phyloP scores from a whole-genome alignment of 1,284 basidiomycete species.

The Cystobasidium sp. region DNA sequence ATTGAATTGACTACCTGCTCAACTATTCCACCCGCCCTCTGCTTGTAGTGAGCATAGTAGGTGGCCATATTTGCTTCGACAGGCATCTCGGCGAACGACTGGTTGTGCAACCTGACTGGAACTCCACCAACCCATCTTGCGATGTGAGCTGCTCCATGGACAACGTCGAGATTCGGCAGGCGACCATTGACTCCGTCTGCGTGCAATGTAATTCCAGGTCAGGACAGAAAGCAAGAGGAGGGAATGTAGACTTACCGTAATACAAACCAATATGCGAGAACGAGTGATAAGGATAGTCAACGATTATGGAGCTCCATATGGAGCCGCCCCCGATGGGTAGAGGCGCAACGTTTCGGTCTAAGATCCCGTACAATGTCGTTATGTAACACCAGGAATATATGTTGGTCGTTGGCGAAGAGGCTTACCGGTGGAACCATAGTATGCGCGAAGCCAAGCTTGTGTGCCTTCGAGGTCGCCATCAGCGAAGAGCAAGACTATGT shows the following conservation, averaged over 20 bases:
- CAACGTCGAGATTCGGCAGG: slow-evolving; percentile 91
- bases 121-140: slow-evolving; percentile 72
- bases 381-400: not conserved
- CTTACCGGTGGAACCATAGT: slow-evolving; percentile 74
- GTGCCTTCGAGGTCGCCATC: slow-evolving; percentile 89
- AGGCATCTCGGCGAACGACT: slow-evolving; percentile 42
- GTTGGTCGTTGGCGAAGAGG: slow-evolving; percentile 31
- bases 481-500: slow-evolving; percentile 85
- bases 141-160: slow-evolving; percentile 81
- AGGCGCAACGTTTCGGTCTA: slow-evolving; percentile 70
- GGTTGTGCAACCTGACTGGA: slow-evolving; percentile 74
- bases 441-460: slow-evolving; percentile 85
- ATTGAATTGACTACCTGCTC: slow-evolving; percentile 72
- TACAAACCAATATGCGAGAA: slow-evolving; percentile 91
- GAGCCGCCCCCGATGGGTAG: slow-evolving; percentile 70
- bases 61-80: slow-evolving; percentile 41
- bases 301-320: slow-evolving; percentile 91
- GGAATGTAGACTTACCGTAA: slow-evolving; percentile 67
- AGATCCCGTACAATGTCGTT: not conserved
- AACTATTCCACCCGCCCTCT: slow-evolving; percentile 63
- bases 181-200: slow-evolving; percentile 95
- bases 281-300: slow-evolving; percentile 96
- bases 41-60: slow-evolving; percentile 1
- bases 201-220: not conserved
- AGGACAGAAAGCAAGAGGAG: not conserved